Conservation (phyloP, 2,329 filamentous ascomycete species). For the Nemania bipapillata region DNA sequence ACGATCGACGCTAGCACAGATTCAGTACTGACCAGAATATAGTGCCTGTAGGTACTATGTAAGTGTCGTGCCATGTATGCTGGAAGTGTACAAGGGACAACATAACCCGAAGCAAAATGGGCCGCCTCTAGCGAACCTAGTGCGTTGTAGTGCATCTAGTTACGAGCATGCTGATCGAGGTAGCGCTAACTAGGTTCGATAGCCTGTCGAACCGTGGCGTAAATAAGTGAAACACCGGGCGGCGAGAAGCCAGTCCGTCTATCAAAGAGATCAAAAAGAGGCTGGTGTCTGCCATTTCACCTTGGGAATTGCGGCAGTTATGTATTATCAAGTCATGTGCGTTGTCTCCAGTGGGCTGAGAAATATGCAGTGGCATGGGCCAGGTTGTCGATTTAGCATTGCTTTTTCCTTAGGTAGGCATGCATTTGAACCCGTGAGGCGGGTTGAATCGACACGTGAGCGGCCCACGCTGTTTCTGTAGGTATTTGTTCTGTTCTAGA, state of each 20-base stretch:
- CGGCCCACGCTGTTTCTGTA: too few relatives aligned
- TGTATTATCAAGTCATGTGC: not conserved
- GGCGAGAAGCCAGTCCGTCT: conserved; percentile 13
- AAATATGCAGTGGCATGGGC: not conserved
- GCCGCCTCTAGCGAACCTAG: too few relatives aligned
- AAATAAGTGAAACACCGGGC: conserved; percentile 29
- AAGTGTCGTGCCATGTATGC: not conserved
- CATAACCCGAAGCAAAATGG: not conserved
- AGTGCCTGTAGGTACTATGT: not conserved
- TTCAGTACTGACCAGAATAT: not conserved
- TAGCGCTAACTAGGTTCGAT: conserved; percentile 9
- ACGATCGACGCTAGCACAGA: not conserved
- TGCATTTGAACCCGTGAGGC: too few relatives aligned
- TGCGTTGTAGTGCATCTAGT: not conserved
- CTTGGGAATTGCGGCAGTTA: not conserved
- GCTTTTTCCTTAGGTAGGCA: not conserved
- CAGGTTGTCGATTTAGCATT: not conserved
- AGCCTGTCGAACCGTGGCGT: conserved; percentile 13
- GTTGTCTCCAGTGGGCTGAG: not conserved
- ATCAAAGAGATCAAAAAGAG: not conserved
- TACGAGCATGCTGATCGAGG: not conserved
- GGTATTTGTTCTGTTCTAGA: too few relatives aligned
- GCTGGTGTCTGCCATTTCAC: not conserved
- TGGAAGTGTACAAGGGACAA: not conserved
- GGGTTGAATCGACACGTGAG: too few relatives aligned